Conservation (phyloP, 75 land plant species). For the Ceratopteris richardii region DNA sequence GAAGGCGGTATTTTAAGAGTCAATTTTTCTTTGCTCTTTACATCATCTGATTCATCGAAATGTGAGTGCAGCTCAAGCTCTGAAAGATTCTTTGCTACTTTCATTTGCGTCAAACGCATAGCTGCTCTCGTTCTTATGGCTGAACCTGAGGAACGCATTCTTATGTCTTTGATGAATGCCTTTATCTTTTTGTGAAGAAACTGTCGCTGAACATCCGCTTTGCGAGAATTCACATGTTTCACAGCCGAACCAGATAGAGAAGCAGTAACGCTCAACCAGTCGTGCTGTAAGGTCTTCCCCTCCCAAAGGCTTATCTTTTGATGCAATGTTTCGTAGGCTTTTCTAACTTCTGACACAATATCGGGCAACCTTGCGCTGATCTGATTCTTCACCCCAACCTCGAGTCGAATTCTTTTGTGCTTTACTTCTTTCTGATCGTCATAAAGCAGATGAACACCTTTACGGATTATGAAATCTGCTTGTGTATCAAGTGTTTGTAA, state of each 20-base stretch:
- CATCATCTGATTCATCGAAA: not conserved
- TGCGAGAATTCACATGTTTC: not conserved
- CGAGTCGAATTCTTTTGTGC: too few species aligned
- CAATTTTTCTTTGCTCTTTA: not conserved
- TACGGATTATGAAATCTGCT: constrained; percentile 5
- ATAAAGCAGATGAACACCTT: constrained; percentile 6
- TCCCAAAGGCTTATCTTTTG: not conserved
- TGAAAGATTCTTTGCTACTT: too few species aligned
- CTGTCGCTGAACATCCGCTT: too few species aligned
- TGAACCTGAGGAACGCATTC: too few species aligned
- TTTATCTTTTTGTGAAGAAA: not conserved
- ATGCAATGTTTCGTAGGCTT: not conserved
- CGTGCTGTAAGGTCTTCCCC: not conserved
- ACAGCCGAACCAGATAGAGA: not conserved
- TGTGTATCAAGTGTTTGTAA: constrained; percentile 3
- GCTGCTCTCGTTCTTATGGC: too few species aligned
- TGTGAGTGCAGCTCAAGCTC: not conserved
- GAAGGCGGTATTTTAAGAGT: too few species aligned
- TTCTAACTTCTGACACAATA: not conserved
- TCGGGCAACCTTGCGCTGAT: too few species aligned
- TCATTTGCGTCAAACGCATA: too few species aligned
- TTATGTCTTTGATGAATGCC: too few species aligned
- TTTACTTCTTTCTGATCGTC: not conserved
- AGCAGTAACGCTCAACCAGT: not conserved
- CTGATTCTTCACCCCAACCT: not conserved